These are phyloP conservation scores for Chloris gayana DNA, from an alignment of 176 grass and related monocot species.

Conservation along the genomic window DNA sequence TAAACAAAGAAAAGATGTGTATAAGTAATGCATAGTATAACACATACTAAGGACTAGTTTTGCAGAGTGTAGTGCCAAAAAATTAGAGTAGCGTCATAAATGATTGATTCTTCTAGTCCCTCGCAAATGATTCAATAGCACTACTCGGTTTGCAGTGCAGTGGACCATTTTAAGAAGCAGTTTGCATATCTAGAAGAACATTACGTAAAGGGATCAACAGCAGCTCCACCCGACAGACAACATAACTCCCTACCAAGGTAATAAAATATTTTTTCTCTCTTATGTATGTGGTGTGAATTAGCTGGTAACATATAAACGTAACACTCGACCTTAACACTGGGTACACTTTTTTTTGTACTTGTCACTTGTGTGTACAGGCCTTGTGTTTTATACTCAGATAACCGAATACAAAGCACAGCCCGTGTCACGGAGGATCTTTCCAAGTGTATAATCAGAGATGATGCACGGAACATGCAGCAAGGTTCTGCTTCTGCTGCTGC, in stretches of 20 bases:
- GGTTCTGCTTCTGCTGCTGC: slow-evolving; percentile 25
- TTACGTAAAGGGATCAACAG: slow-evolving; percentile 57
- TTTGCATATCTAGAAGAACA: slow-evolving; percentile 89
- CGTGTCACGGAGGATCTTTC: slow-evolving; percentile 57
- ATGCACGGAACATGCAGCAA: slow-evolving; percentile 30
- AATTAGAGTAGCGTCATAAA: neutral
- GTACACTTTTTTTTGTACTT: slow-evolving; percentile 3
- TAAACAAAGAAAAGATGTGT: neutral
- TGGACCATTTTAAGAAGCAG: slow-evolving; percentile 80
- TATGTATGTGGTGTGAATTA: neutral
- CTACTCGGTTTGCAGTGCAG: slow-evolving; percentile 51
- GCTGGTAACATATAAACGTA: neutral
- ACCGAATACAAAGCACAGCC: slow-evolving; percentile 40
- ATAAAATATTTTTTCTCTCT: slow-evolving; percentile 14
- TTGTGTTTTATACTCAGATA: slow-evolving; percentile 56
- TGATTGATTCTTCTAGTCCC: neutral
- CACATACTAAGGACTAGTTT: neutral
- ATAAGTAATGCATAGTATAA: neutral
- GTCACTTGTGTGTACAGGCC: slow-evolving; percentile 38
- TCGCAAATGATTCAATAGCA: neutral
- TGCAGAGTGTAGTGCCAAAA: neutral
- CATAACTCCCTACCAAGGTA: slow-evolving; percentile 76
- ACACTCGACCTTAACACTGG: neutral
- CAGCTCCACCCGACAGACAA: slow-evolving; percentile 63
- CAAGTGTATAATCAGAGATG: slow-evolving; percentile 58